These are phyloP conservation scores for Thalassiosira delicatula DNA, from an alignment of 352 stramenopile species.

Conservation along the genomic window DNA sequence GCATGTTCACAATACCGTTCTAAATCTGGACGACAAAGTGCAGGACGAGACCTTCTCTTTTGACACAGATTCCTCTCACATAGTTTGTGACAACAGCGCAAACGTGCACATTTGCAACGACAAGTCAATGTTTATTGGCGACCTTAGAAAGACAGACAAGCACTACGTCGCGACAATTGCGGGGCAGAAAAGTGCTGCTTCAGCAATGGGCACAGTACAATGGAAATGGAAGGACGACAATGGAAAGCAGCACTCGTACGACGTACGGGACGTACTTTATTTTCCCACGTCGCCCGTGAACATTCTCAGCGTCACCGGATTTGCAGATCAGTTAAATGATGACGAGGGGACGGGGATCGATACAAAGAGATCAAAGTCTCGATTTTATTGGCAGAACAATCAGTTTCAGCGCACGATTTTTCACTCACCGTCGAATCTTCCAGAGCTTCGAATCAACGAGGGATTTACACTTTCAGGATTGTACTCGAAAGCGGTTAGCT, in stretches of 20 bases:
- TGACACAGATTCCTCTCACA: conserved; percentile 13
- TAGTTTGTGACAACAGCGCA: conserved; percentile 32
- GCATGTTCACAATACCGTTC: not conserved
- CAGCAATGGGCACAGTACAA: conserved; percentile 17
- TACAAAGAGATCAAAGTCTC: not conserved
- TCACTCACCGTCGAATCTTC: not conserved
- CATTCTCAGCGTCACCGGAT: conserved; percentile 28
- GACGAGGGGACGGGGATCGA: conserved; percentile 13
- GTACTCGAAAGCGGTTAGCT: not conserved
- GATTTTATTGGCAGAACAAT: conserved; percentile 32
- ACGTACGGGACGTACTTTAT: conserved; percentile 15
- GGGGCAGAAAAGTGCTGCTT: not conserved
- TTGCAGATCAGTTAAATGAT: conserved; percentile 27
- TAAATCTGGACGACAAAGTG: conserved; percentile 25
- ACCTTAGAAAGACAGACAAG: not conserved
- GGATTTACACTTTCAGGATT: not conserved
- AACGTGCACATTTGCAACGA: conserved; percentile 39
- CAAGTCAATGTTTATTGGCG: conserved; percentile 15
- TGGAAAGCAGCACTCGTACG: not conserved
- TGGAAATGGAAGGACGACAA: conserved; percentile 32
- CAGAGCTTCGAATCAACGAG: not conserved
- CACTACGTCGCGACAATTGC: conserved; percentile 32
- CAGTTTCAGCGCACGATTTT: not conserved
- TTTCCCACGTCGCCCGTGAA: conserved; percentile 33
- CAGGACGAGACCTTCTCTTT: not conserved